phyloP scores from a whole-genome alignment of 2,329 filamentous ascomycete genomes.

The Diaporthe australafricana region DNA sequence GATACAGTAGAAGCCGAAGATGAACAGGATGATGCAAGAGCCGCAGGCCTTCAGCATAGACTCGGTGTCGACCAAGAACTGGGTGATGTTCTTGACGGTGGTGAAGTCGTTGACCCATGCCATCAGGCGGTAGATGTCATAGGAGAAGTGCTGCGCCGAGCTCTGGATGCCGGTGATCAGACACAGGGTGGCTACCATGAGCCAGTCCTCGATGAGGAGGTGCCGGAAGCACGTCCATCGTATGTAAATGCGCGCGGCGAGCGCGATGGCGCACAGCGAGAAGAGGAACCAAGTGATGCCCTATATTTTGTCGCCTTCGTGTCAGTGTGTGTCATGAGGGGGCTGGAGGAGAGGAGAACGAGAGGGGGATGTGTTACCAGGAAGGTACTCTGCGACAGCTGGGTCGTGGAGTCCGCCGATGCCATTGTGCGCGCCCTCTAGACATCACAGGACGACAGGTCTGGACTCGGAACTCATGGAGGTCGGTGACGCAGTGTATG shows the following conservation, averaged over 20 bases:
- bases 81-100: not conserved
- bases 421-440: not conserved
- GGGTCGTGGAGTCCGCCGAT: slow-evolving; percentile 15
- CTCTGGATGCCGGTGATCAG: slow-evolving; percentile 30
- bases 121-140: slow-evolving; percentile 35
- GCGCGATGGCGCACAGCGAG: slow-evolving; percentile 30
- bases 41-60: slow-evolving; percentile 35
- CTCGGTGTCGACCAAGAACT: slow-evolving; percentile 25
- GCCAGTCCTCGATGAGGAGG: slow-evolving; percentile 34
- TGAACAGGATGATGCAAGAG: slow-evolving; percentile 33
- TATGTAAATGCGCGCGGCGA: slow-evolving; percentile 34
- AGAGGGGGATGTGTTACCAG: slow-evolving; percentile 16
- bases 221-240: slow-evolving; percentile 33
- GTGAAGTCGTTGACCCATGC: slow-evolving; percentile 13
- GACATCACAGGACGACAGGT: not conserved
- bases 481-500: not conserved
- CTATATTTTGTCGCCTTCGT: not conserved
- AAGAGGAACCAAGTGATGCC: slow-evolving; percentile 36
- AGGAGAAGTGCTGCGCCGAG: slow-evolving; percentile 26
- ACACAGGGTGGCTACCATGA: slow-evolving; percentile 35
- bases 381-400: slow-evolving; percentile 32
- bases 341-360: not conserved
- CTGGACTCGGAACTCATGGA: not conserved
- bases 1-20: slow-evolving; percentile 33
- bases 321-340: not conserved